phyloP scores from a whole-genome alignment of 1,284 basidiomycete species.

The Cerrena zonata region DNA sequence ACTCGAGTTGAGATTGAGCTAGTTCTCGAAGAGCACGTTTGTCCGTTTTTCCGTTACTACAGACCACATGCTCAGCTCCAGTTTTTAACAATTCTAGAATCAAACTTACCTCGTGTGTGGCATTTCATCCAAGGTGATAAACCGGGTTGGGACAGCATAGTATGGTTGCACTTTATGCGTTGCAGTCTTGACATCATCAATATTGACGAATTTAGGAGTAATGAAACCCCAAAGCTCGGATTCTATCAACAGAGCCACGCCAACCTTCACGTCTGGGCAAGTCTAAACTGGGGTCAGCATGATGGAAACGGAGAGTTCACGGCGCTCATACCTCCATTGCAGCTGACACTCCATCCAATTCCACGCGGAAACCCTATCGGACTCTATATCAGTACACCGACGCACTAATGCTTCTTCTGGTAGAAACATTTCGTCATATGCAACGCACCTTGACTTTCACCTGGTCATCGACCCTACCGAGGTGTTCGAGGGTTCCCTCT shows the following conservation, averaged over 20 bases:
- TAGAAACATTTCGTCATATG: no score
- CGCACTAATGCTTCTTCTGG: no score
- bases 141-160: constrained; percentile 50
- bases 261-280: constrained; percentile 39
- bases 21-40: constrained; percentile 43
- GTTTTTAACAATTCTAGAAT: not conserved
- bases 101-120: constrained; percentile 44
- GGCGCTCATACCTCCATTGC: constrained; percentile 45
- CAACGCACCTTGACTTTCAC: constrained; percentile 51
- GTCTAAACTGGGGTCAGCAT: constrained; percentile 27
- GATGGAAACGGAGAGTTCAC: constrained; percentile 7
- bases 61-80: not conserved
- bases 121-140: constrained; percentile 38
- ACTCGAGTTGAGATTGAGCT: constrained; percentile 29
- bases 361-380: constrained; percentile 51
- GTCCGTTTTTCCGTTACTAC: constrained; percentile 41
- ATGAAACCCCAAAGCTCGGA: constrained; percentile 52
- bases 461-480: constrained; percentile 53
- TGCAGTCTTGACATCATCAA: constrained; percentile 37
- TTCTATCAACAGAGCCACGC: constrained; percentile 47
- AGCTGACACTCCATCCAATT: constrained; percentile 53
- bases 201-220: constrained; percentile 36
- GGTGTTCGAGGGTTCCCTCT: constrained; percentile 48
- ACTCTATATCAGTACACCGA: no score
- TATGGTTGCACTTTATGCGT: constrained; percentile 50